Evolutionary conservation across 2,329 filamentous ascomycete genomes (phyloP), one percentile per base, ranked within the genome.

Genomic region (Purpureocillium takamizusanense): DNA sequence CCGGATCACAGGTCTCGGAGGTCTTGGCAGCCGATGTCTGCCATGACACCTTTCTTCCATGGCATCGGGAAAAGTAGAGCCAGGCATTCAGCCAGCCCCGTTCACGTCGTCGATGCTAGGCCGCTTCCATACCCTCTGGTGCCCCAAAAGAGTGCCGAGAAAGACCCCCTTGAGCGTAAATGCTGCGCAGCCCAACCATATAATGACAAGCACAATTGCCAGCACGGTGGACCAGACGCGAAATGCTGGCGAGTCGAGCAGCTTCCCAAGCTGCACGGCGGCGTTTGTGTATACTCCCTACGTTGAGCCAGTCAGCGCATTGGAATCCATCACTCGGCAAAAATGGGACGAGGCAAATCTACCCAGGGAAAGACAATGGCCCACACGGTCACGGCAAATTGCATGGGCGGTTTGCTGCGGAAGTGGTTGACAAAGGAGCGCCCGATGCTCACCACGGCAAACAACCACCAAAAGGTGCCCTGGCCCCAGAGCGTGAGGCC

Each of bases 381-480:
- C 61, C 60, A 65, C 4, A 50, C 48, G 6, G 51, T 42, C 35
- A 63, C 35, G 1, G 41, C 53, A 38, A 61, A 64, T 2, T 35
- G 42, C 7, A 54, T 47, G 10, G 40, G 35, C 9, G n/a, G 17
- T 33, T 31, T 37, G 12, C 35, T 32, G 47, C 38, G 40, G 39
- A 42, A 11, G 48, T 48, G 1, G 45, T 42, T 12, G 43, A 44
- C 46, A 52, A 51, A 33, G 30, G 6, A 54, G 30, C 7, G 23
- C 13, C 25, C 29, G 13, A 61, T 60, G 36, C 58, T 56, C 29
- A 59, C 41, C 7, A 62, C 46, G 2, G 61, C 59, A 41, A 67
- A 60, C n/a, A 49, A 42, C 57, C 61, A 62, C 63, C 62, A 67
- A 30, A 67, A 63, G 4, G 59, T 55, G 1, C 53, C 59, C 33